phyloP scores from a whole-genome alignment of 305 asterid species.

The Solanum hybrid region DNA sequence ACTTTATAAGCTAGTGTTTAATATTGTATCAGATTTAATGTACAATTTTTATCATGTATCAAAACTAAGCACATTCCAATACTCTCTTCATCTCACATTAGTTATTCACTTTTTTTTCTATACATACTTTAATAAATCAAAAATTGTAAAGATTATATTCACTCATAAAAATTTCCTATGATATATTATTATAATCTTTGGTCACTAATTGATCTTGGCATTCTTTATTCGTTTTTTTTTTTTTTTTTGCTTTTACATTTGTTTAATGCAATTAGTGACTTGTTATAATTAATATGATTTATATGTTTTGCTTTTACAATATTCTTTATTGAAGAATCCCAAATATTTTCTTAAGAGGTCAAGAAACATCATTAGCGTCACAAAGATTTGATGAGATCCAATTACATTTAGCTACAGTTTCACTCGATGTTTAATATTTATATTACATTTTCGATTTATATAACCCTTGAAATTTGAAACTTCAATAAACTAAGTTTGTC shows the following conservation, averaged over 20 bases:
- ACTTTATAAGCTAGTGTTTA: not conserved
- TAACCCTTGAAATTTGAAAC: not conserved
- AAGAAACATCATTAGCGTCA: not conserved
- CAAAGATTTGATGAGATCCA: not conserved
- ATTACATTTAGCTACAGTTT: not conserved
- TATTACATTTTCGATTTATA: too few relatives aligned
- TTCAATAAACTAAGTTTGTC: not conserved
- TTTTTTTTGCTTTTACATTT: not conserved
- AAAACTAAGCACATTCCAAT: not conserved
- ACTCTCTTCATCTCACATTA: not conserved
- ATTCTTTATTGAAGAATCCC: not conserved
- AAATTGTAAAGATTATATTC: not conserved
- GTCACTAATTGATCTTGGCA: not conserved
- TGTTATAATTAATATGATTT: not conserved
- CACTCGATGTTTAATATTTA: not conserved
- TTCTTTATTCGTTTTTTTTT: too few relatives aligned
- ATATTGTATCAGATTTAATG: rapidly evolving
- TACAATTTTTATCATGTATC: not conserved
- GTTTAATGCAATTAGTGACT: not conserved
- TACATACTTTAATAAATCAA: too few relatives aligned
- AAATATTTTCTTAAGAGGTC: not conserved
- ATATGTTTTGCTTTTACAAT: not conserved
- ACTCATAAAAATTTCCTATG: not conserved
- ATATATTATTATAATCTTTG: not conserved
- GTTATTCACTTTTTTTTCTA: not conserved